phyloP scores from a whole-genome alignment of 2,329 filamentous ascomycete species.

The Colletotrichum nymphaeae region DNA sequence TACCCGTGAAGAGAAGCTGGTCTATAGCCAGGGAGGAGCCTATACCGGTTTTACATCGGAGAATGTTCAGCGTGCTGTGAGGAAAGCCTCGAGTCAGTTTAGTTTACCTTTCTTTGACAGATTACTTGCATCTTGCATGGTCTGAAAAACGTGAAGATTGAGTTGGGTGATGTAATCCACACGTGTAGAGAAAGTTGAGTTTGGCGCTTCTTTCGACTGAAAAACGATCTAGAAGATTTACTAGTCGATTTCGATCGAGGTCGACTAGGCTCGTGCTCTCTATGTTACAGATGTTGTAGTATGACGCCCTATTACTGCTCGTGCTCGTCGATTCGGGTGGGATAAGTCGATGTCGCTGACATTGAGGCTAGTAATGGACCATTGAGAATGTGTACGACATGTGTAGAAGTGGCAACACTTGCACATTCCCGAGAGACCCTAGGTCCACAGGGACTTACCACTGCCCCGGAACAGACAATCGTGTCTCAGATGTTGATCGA shows the following conservation, averaged over 20 bases:
- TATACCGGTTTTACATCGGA: background rate
- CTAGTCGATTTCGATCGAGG: too few relatives aligned
- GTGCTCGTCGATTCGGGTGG: too few relatives aligned
- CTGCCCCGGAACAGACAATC: background rate
- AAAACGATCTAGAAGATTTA: background rate
- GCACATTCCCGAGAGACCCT: background rate
- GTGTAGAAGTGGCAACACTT: background rate
- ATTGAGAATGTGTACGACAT: too few relatives aligned
- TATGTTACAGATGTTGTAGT: background rate
- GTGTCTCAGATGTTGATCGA: background rate
- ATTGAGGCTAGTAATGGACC: too few relatives aligned
- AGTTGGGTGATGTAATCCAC: too few relatives aligned
- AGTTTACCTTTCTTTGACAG: background rate
- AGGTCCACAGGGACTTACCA: background rate
- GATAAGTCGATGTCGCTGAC: too few relatives aligned
- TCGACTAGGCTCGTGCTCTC: background rate
- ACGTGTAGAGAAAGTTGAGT: background rate
- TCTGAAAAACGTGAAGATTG: background rate
- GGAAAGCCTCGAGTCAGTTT: background rate
- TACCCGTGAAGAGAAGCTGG: too few relatives aligned
- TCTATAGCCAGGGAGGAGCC: too few relatives aligned
- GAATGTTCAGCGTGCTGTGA: background rate
- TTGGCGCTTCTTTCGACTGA: background rate
- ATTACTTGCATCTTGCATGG: background rate
- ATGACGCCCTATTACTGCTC: too few relatives aligned